A percentile compares a stretch with the other conserved stretches of the same genome.
These are phyloP conservation scores for Boletellus emodensis DNA, from an alignment of 768 basidiomycete genomes.

Conservation along the genomic window DNA sequence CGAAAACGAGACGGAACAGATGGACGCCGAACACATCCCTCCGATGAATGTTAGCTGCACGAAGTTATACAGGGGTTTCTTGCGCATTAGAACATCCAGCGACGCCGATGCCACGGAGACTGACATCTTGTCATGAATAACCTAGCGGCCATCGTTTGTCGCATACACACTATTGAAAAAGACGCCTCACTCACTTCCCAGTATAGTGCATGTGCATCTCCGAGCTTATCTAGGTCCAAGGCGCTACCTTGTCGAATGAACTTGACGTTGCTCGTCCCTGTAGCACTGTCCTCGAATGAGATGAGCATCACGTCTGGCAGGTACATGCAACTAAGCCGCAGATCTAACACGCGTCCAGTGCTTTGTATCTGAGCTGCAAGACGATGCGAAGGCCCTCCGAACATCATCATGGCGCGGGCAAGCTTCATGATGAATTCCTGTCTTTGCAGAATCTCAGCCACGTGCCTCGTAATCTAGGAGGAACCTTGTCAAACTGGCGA, in stretches of 20 bases:
- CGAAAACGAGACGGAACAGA: constrained; percentile 67
- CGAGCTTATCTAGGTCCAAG: constrained; percentile 74
- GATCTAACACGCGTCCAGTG: constrained; percentile 74
- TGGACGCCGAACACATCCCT: constrained; percentile 71
- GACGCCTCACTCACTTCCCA: constrained; percentile 50
- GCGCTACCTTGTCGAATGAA: constrained; percentile 69
- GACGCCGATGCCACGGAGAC: constrained; percentile 68
- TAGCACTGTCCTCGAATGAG: constrained; percentile 75
- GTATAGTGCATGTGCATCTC: constrained; percentile 66
- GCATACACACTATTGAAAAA: background rate
- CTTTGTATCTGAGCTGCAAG: constrained; percentile 78
- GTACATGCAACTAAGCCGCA: constrained; percentile 70
- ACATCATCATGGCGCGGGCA: constrained; percentile 85
- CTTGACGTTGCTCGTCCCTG: constrained; percentile 78
- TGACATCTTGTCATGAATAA: constrained; percentile 78
- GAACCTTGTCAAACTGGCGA: background rate
- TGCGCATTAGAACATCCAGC: constrained; percentile 71
- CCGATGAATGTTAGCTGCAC: constrained; percentile 67
- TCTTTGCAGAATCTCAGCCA: constrained; percentile 74
- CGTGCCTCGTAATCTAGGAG: constrained; percentile 71
- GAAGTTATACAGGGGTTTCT: constrained; percentile 55
- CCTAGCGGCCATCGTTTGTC: constrained; percentile 35
- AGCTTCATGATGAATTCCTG: constrained; percentile 86
- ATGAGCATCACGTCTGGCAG: constrained; percentile 73
- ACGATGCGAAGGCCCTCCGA: constrained; percentile 79